Evolutionary conservation across 2,329 filamentous ascomycete genomes (phyloP), one percentile per base, ranked within the genome.

Genomic region (Aspergillus thermomutatus): DNA sequence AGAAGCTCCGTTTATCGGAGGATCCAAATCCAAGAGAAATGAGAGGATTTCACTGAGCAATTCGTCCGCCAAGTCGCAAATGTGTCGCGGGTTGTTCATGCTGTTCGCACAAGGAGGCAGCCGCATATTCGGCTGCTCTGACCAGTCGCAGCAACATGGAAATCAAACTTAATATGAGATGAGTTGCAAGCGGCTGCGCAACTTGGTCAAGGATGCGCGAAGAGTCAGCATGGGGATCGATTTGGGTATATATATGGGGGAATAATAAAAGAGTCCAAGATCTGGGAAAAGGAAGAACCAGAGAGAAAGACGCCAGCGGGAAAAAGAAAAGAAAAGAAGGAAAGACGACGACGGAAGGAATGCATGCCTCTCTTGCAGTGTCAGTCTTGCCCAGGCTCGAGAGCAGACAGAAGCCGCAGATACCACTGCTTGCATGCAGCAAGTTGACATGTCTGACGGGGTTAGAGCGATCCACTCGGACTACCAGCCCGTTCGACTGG

Each of bases 51-150:
- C 65, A 54, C 60, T 69, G 52, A 75, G 61, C 45, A 75, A 56
- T 60, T 75, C 72, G 58, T 75, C 72, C 45, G 72, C 69, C 56
- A 75, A 65, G 59, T 69, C 60, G 43, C 66, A 63, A 64, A 75
- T 72, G 56, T 62, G 66, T 61, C 66, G 64, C 57, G 65, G 62
- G 52, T 58, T 62, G 58, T 68, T 64, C 72, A 75, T 74, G 60
- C 55, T 71, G 59, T 63, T 62, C 57, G 64, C 64, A 65, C 58
- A 59, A 55, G 59, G 60, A 64, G 59, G 62, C 66, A 69, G 70
- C 70, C 70, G 69, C 64, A 61, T 64, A 61, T 61, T 64, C 65
- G 69, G 66, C 69, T 69, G 68, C 64, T 60, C 59, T 62, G 55
- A 53, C 53, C 52, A 66, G 54, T 66, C 60, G 58, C 63, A 69